Percentiles rank a stretch among this genome's conserved stretches.
Conservation (phyloP, 257 asterid genomes). For the Nicotiana otophora region DNA sequence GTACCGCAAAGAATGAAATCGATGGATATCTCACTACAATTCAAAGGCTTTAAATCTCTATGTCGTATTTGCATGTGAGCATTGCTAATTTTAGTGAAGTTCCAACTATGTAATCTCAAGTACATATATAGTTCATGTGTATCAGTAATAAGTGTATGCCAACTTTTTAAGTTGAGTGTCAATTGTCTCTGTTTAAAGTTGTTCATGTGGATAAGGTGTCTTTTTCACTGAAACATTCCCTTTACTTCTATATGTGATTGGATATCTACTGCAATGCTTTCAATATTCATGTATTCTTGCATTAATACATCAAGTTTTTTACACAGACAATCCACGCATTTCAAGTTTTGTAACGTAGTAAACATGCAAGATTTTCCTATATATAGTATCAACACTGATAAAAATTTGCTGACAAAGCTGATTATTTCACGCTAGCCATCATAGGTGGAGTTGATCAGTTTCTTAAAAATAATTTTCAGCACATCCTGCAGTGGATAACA, state of each 20-base stretch:
- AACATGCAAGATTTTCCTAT: background rate
- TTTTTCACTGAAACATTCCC: constrained; percentile 16
- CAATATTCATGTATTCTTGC: background rate
- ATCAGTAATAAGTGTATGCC: constrained; percentile 15
- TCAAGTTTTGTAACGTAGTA: too few species aligned
- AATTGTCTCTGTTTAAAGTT: constrained; percentile 18
- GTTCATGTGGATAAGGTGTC: constrained; percentile 24
- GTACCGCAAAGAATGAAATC: background rate
- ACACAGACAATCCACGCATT: too few species aligned
- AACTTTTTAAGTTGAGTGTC: constrained; percentile 18
- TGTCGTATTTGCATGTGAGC: constrained; percentile 3
- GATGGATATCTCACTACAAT: background rate
- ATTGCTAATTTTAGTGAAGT: background rate
- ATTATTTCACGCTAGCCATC: background rate
- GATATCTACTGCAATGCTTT: background rate
- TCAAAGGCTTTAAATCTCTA: background rate
- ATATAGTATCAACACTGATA: background rate
- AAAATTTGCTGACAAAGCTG: background rate
- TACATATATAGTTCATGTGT: background rate
- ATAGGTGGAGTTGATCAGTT: background rate
- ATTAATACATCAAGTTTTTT: background rate
- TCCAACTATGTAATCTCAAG: background rate
- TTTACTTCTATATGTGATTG: background rate
- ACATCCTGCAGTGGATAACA: background rate
- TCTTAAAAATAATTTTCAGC: too few species aligned